Base-by-base conservation (phyloP, 495 filamentous ascomycete genomes). In the Penicillium bovifimosum region DNA sequence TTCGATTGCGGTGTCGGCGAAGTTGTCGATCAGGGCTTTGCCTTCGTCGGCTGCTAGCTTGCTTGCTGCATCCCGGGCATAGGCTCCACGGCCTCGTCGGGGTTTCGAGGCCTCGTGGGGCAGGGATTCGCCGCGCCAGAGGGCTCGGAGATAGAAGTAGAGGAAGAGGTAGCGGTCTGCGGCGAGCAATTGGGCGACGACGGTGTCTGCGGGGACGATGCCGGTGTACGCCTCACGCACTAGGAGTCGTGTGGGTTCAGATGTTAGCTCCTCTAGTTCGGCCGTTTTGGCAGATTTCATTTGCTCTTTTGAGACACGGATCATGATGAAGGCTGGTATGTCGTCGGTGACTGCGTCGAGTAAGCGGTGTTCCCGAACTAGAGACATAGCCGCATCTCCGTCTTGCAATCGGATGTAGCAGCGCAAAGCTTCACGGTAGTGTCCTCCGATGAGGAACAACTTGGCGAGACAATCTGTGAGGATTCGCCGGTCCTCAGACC, bases 381-480 rank as follows among this genome's bases (percentile, higher is more conserved):
- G 70, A 17, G 76, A 70, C 83, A 98, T 91, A 0, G 89, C 87
- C 13, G 85, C 83, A 54, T 96, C 91, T 1, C 88, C 93, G 75
- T 97, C 88, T 62, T 96, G 90, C 9, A 96, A 77, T 33, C 79
- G 84, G 60, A 97, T 93, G 65, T 92, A 96, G 68, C 86, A 93
- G 53, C 78, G 83, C 32, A 98, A 71, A 1, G 93, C 93, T 63
- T 96, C 90, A 51, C 83, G 77, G 46, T 86, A 84, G 39, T 88
- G 86, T 1, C 87, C 86, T 53, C 81, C 83, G 16, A 86, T 86
- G 43, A 96, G 76, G 61, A 89, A 86, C 7, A 97, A 78, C 57
- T 84, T 91, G 18, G 88, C 91, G 28, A 97, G 76, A 58, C 85
- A 83, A 56, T 90, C 85, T 66, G 86, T 85, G 16, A 97, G 75